Evolutionary conservation across 139 green algal genomes (phyloP).

Genomic region (Micractinium sp.): DNA sequence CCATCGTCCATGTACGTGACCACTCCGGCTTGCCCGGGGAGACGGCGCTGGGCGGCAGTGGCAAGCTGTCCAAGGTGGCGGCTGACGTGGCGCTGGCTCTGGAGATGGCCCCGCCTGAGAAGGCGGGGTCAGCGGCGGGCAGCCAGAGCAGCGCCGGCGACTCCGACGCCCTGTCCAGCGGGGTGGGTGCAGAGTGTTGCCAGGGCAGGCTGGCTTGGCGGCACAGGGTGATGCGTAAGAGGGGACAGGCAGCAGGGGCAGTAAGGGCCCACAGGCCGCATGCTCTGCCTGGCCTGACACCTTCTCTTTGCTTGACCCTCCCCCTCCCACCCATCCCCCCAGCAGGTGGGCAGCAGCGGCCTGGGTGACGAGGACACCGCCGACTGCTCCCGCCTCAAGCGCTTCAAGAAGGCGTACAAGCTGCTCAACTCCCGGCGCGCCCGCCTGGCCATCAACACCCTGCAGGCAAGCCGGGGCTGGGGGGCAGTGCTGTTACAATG

Average conservation of each 20-base stretch:
- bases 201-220: too few species aligned
- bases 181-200: background rate
- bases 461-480: background rate
- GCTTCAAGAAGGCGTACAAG: slow-evolving; percentile 25
- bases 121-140: background rate
- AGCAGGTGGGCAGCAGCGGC: background rate
- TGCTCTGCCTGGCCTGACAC: too few species aligned
- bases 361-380: background rate
- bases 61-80: background rate
- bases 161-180: background rate
- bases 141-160: slow-evolving; percentile 3
- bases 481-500: background rate
- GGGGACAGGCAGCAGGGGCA: too few species aligned
- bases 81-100: background rate
- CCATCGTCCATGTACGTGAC: background rate
- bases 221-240: too few species aligned
- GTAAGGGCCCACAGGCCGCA: too few species aligned
- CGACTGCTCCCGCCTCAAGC: slow-evolving; percentile 20
- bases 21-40: background rate
- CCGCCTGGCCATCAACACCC: slow-evolving; percentile 11
- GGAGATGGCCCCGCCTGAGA: background rate
- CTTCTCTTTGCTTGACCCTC: too few species aligned
- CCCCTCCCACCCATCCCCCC: background rate
- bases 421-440: slow-evolving; percentile 10
- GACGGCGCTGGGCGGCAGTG: background rate